These are phyloP conservation scores for Parastagonospora nodorum DNA, from an alignment of 2,329 filamentous ascomycete genomes.

Conservation along the genomic window DNA sequence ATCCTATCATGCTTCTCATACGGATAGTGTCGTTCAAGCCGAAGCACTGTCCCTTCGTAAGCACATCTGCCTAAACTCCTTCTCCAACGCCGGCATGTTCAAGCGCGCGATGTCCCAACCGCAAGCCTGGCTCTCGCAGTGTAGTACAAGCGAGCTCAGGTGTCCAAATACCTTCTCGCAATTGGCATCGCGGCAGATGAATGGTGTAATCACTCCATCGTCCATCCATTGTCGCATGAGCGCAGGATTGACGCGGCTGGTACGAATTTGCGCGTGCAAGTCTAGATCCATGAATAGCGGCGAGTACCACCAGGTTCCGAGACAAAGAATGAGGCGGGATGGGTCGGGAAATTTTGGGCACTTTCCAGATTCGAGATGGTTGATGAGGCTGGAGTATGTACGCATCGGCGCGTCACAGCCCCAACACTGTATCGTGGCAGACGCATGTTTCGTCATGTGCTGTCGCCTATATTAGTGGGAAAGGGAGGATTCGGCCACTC, in stretches of 20 bases:
- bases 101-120: constrained; percentile 31
- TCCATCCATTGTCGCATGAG: constrained; percentile 30
- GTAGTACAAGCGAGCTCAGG: constrained; percentile 33
- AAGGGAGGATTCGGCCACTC: not conserved
- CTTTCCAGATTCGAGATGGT: constrained; percentile 61
- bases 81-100: constrained; percentile 28
- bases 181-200: constrained; percentile 30
- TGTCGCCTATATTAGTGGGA: not conserved
- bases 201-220: constrained; percentile 32
- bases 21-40: not conserved
- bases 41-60: constrained; percentile 13
- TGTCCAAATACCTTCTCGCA: constrained; percentile 33
- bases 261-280: constrained; percentile 39
- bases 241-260: constrained; percentile 22
- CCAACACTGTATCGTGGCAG: constrained; percentile 30
- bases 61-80: constrained; percentile 21
- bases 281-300: constrained; percentile 43
- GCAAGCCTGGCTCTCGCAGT: constrained; percentile 36
- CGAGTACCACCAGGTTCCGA: constrained; percentile 43
- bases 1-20: not conserved
- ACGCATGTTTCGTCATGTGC: constrained; percentile 37
- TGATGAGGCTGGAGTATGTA: constrained; percentile 34
- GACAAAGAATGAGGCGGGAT: constrained; percentile 19
- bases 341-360: constrained; percentile 71
- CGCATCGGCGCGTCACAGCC: constrained; percentile 27